Evolutionary conservation across 2,329 filamentous ascomycete species (phyloP).

Genomic region (Alternaria sp.): DNA sequence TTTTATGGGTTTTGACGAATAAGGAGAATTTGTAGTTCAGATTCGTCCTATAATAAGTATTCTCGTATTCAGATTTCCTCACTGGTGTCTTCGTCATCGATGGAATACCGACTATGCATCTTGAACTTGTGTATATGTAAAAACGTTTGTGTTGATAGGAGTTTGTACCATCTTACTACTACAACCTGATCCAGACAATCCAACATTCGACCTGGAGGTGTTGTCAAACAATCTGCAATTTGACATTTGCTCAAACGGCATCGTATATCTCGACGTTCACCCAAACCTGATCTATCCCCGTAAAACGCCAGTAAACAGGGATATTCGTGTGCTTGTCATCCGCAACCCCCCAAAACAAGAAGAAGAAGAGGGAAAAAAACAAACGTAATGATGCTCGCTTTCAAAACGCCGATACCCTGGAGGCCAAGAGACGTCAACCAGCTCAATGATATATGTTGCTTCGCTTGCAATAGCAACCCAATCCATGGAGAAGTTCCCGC

Average conservation of each 20-base stretch:
- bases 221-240: neutral
- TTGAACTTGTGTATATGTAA: neutral
- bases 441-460: slow-evolving; percentile 8
- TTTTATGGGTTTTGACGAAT: slow-evolving; percentile 64
- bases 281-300: neutral
- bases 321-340: slow-evolving; percentile 8
- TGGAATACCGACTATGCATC: no score
- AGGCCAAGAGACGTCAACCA: neutral
- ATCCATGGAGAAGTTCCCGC: neutral
- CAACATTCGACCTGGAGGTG: neutral
- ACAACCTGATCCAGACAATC: neutral
- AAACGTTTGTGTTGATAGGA: neutral
- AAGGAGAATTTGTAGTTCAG: slow-evolving; percentile 66
- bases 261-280: neutral
- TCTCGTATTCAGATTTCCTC: neutral
- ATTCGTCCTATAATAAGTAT: slow-evolving; percentile 55
- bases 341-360: neutral
- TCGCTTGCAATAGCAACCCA: neutral
- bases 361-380: neutral
- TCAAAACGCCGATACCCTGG: neutral
- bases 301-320: slow-evolving; percentile 11
- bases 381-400: slow-evolving; percentile 15
- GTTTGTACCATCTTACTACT: neutral
- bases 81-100: neutral
- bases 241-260: slow-evolving; percentile 1